Conservation (phyloP, 345 rosid species). For the Acer yangbiense region DNA sequence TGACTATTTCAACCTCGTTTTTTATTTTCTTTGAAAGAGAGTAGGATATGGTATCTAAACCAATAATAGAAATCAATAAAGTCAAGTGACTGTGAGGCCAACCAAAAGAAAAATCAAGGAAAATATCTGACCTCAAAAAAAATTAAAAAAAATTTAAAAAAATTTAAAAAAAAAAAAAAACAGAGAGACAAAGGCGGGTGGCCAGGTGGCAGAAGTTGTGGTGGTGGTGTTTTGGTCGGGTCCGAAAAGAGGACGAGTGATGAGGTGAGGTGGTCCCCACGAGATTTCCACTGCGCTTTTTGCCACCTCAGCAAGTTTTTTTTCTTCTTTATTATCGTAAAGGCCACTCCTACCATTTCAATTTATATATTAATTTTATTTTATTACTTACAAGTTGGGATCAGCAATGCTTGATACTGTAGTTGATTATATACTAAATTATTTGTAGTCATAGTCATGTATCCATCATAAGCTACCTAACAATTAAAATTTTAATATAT, state of each 20-base stretch:
- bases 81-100: neutral
- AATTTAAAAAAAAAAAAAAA: neutral
- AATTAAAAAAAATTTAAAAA: neutral
- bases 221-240: slow-evolving; percentile 5
- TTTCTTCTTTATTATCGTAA: neutral
- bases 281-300: slow-evolving; percentile 23
- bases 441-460: too few species aligned
- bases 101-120: neutral
- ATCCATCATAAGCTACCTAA: too few species aligned
- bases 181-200: slow-evolving; percentile 27
- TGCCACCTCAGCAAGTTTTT: slow-evolving; percentile 31
- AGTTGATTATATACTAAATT: too few species aligned
- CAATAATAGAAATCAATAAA: neutral
- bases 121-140: slow-evolving; percentile 14
- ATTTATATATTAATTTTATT: too few species aligned
- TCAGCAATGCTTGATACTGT: too few species aligned
- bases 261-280: slow-evolving; percentile 22
- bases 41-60: neutral
- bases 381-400: too few species aligned
- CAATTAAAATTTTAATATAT: too few species aligned
- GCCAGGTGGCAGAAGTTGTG: slow-evolving; percentile 11
- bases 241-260: neutral
- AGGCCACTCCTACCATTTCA: slow-evolving; percentile 18
- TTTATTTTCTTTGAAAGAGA: too few species aligned
- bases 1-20: too few species aligned